Conservation (phyloP, 1,139 yeast genomes). For the Blastobotrys serpentis region DNA sequence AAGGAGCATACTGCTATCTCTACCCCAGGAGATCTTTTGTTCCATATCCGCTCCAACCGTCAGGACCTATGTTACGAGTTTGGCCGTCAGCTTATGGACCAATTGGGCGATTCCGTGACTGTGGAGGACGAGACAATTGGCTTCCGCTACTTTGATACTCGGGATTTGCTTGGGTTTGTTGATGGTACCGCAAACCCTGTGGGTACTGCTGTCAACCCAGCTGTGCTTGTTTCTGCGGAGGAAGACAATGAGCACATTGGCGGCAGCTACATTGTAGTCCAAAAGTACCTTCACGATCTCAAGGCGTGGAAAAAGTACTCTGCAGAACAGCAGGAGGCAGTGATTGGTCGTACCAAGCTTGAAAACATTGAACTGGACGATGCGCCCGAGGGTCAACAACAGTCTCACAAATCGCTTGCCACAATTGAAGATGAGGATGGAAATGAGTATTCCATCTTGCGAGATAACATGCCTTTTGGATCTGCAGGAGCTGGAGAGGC, state of each 20-base stretch:
- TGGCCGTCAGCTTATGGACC: not conserved
- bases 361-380: not conserved
- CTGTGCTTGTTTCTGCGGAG: not conserved
- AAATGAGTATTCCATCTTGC: not conserved
- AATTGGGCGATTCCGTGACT: not conserved
- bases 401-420: not conserved
- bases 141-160: slow-evolving; percentile 1
- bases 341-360: not conserved
- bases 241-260: not conserved
- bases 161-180: not conserved
- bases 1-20: not conserved
- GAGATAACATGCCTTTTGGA: not conserved
- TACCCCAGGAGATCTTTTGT: not conserved
- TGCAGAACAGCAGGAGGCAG: not conserved
- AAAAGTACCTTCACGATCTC: slow-evolving; percentile 1
- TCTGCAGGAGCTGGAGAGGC: not conserved
- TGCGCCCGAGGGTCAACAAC: not conserved
- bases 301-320: not conserved
- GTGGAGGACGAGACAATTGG: slow-evolving; percentile 1
- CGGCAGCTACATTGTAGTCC: not conserved
- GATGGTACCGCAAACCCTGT: slow-evolving; percentile 1
- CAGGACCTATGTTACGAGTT: not conserved
- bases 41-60: not conserved
- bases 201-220: not conserved
- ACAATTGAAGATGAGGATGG: not conserved